These are phyloP conservation scores for Bondarzewia mesenterica DNA, from an alignment of 1,284 basidiomycete genomes.

Conservation along the genomic window DNA sequence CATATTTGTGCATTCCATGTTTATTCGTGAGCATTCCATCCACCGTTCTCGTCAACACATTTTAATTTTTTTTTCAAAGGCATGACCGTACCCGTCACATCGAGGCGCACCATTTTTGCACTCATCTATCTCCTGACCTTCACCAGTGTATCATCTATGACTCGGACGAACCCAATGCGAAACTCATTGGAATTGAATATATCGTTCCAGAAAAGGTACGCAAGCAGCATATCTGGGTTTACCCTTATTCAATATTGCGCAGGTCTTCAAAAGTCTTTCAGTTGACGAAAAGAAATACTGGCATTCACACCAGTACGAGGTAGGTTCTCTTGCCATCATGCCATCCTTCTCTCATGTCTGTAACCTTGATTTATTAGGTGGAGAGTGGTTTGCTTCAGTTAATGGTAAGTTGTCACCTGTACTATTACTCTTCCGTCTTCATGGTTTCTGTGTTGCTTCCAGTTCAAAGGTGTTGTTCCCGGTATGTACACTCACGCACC, in stretches of 20 bases:
- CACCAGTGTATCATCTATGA: conserved; percentile 37
- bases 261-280: conserved; percentile 32
- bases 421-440: background rate
- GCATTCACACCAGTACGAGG: conserved; percentile 34
- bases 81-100: conserved; percentile 30
- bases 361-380: conserved; percentile 19
- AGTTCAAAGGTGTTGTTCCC: conserved; percentile 31
- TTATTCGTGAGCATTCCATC: conserved; percentile 21
- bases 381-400: conserved; percentile 42
- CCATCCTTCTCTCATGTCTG: background rate
- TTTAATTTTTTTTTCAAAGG: conserved; percentile 14
- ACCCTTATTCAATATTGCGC: too few species aligned
- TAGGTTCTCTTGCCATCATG: background rate
- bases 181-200: conserved; percentile 46
- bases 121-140: conserved; percentile 24
- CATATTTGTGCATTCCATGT: conserved; percentile 39
- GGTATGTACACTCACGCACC: conserved; percentile 22
- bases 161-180: conserved; percentile 33
- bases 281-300: conserved; percentile 41
- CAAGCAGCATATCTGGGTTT: background rate
- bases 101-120: conserved; percentile 36
- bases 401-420: conserved; percentile 1
- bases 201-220: conserved; percentile 33
- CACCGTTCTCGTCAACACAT: background rate
- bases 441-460: background rate